These are phyloP conservation scores for Claviceps africana DNA, from an alignment of 2,329 filamentous ascomycete species.

Conservation along the genomic window DNA sequence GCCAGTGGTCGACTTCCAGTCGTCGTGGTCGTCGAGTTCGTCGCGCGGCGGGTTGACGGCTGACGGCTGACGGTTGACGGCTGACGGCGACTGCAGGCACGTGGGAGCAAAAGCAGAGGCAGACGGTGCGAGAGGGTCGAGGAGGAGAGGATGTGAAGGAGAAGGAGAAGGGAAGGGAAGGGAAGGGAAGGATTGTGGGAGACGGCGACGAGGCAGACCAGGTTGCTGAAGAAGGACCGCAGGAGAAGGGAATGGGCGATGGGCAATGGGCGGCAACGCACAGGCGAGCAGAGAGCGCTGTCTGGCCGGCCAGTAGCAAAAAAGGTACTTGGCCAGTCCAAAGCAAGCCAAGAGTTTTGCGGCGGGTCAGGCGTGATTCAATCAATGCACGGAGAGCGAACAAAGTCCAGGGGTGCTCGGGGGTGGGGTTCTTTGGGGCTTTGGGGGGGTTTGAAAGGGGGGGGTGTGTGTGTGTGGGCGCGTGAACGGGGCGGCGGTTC, in stretches of 20 bases:
- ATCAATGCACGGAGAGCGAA: not conserved
- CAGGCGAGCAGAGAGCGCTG: not conserved
- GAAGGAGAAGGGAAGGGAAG: not conserved
- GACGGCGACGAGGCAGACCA: slow-evolving; percentile 3
- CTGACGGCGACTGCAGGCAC: slow-evolving; percentile 5
- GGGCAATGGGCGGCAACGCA: slow-evolving; percentile 3
- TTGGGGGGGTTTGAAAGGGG: not conserved
- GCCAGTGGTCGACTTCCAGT: slow-evolving; percentile 1
- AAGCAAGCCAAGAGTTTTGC: not conserved
- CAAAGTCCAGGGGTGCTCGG: not conserved
- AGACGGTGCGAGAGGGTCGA: slow-evolving; percentile 1
- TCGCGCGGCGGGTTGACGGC: not conserved
- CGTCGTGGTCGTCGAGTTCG: slow-evolving; percentile 1
- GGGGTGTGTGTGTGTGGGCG: not conserved
- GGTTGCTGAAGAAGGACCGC: not conserved
- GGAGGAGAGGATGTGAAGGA: not conserved
- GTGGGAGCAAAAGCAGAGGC: slow-evolving; percentile 3
- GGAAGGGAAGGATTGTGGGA: not conserved
- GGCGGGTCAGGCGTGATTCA: not conserved
- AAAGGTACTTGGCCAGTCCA: not conserved
- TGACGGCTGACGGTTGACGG: not conserved
- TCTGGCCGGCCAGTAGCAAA: not conserved
- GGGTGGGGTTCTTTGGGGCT: too few species aligned
- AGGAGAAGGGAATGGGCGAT: slow-evolving; percentile 5
- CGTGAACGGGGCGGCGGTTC: not conserved